phyloP scores from a whole-genome alignment of 371 early-diverging fungal genomes.

The Blakeslea trispora region DNA sequence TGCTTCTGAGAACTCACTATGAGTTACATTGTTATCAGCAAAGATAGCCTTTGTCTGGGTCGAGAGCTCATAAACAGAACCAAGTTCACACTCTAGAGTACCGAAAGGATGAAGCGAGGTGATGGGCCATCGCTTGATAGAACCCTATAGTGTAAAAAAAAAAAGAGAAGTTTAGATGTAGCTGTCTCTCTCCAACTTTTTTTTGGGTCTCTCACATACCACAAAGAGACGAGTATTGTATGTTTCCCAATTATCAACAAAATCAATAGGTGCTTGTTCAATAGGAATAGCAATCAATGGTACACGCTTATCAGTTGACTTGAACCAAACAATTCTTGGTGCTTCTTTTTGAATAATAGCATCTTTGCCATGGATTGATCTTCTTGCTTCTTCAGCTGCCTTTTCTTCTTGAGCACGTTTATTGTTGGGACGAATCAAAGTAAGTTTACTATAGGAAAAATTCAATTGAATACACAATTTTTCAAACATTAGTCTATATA shows the following conservation, averaged over 20 bases:
- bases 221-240: slow-evolving; percentile 61
- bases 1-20: slow-evolving; percentile 57
- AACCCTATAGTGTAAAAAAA: slow-evolving; percentile 29
- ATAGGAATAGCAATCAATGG: slow-evolving; percentile 79
- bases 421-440: slow-evolving; percentile 59
- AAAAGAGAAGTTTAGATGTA: no score
- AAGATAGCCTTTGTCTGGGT: slow-evolving; percentile 75
- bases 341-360: slow-evolving; percentile 30
- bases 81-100: slow-evolving; percentile 61
- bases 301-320: slow-evolving; percentile 80
- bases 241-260: slow-evolving; percentile 60
- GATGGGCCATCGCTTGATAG: slow-evolving; percentile 76
- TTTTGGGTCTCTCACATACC: background rate
- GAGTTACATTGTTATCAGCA: slow-evolving; percentile 64
- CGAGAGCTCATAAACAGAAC: slow-evolving; percentile 67
- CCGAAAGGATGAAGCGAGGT: slow-evolving; percentile 76
- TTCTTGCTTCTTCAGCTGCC: slow-evolving; percentile 40
- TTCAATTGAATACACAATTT: background rate
- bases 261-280: slow-evolving; percentile 68
- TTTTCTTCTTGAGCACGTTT: slow-evolving; percentile 57
- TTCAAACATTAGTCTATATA: no score
- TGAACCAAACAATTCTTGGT: slow-evolving; percentile 80
- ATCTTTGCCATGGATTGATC: slow-evolving; percentile 7
- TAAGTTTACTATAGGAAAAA: slow-evolving; percentile 41
- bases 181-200: no score